Evolutionary conservation across 1,284 basidiomycete species (phyloP).

Genomic region (Ganoderma multipileum): DNA sequence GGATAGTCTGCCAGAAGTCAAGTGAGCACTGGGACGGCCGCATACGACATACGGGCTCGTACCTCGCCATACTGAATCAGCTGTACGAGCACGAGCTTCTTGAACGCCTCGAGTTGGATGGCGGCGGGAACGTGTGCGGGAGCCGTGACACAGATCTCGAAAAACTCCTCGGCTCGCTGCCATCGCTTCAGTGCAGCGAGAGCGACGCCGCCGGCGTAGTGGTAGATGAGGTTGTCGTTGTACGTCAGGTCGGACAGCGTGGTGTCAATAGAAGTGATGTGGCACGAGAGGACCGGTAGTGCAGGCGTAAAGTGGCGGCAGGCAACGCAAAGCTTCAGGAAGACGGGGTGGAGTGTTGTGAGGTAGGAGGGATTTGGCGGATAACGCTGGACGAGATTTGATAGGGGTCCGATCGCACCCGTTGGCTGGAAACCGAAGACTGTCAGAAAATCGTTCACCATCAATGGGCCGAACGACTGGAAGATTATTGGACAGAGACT

Average conservation of each 20-base stretch:
- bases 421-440: slow-evolving; percentile 36
- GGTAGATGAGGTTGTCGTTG: slow-evolving; percentile 79
- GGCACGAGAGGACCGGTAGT: slow-evolving; percentile 61
- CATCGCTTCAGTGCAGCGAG: slow-evolving; percentile 68
- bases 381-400: slow-evolving; percentile 65
- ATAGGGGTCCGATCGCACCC: slow-evolving; percentile 62
- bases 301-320: slow-evolving; percentile 58
- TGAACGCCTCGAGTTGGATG: slow-evolving; percentile 85
- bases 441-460: not conserved
- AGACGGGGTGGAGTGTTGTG: slow-evolving; percentile 72
- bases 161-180: slow-evolving; percentile 72
- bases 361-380: slow-evolving; percentile 62
- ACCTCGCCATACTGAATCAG: slow-evolving; percentile 78
- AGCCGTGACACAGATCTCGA: slow-evolving; percentile 78
- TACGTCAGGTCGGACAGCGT: slow-evolving; percentile 65
- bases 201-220: slow-evolving; percentile 75
- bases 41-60: slow-evolving; percentile 14
- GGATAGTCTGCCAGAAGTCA: slow-evolving; percentile 48
- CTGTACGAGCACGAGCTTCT: slow-evolving; percentile 81
- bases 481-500: not conserved
- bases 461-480: not conserved
- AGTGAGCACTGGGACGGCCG: not conserved
- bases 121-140: slow-evolving; percentile 71
- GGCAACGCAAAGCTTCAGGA: slow-evolving; percentile 52
- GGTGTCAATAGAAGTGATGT: slow-evolving; percentile 66